phyloP scores from a whole-genome alignment of 768 basidiomycete species.

The Serendipita sp. region DNA sequence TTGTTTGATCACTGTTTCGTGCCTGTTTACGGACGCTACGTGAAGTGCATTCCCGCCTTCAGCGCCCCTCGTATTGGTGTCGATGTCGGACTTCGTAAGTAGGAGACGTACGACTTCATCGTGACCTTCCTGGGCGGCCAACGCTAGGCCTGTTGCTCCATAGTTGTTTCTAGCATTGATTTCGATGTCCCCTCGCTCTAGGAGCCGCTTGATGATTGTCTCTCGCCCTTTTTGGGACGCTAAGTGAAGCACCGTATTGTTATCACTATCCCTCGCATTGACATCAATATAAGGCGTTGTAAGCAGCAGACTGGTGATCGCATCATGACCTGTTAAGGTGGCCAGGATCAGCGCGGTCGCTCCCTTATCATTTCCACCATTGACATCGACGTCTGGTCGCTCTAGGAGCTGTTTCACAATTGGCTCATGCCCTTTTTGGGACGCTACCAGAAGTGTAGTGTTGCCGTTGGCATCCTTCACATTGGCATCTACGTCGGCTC shows the following conservation, averaged over 20 bases:
- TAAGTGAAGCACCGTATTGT: not conserved
- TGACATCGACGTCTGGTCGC: not conserved
- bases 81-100: not conserved
- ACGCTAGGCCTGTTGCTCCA: not conserved
- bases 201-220: not conserved
- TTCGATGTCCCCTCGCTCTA: not conserved
- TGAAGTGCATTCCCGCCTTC: not conserved
- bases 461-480: not conserved
- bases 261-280: not conserved
- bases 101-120: not conserved
- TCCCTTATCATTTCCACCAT: not conserved
- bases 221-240: not conserved
- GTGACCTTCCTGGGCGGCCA: not conserved
- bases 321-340: not conserved
- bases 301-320: not conserved
- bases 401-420: not conserved
- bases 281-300: not conserved
- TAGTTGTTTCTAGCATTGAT: not conserved
- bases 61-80: not conserved
- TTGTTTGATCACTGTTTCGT: not conserved
- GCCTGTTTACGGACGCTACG: not conserved
- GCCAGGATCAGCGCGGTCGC: not conserved
- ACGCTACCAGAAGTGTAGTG: not conserved
- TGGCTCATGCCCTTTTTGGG: not conserved
- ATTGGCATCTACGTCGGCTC: not conserved